phyloP scores from a whole-genome alignment of 2,329 filamentous ascomycete genomes.

The Talaromyces verruculosus region DNA sequence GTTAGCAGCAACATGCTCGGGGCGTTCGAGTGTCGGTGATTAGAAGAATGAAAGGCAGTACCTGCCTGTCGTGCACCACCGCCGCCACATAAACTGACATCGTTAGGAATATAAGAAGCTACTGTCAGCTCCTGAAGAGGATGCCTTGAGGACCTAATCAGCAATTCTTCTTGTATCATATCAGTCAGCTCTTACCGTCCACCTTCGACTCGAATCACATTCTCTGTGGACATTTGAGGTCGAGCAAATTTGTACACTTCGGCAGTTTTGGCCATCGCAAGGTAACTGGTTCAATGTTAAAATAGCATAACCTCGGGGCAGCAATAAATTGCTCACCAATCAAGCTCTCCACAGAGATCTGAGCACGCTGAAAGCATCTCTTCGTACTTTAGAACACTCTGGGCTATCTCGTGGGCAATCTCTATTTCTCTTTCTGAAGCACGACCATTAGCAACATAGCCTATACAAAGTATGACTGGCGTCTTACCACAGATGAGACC shows the following conservation, averaged over 20 bases:
- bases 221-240: constrained; percentile 69
- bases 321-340: constrained; percentile 49
- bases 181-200: constrained; percentile 59
- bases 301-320: neutral
- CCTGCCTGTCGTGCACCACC: constrained; percentile 40
- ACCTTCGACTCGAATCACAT: constrained; percentile 69
- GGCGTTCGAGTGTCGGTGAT: constrained; percentile 23
- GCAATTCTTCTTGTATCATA: neutral
- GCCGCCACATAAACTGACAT: constrained; percentile 64
- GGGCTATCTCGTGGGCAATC: constrained; percentile 74
- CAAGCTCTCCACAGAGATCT: constrained; percentile 80
- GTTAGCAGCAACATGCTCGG: constrained; percentile 79
- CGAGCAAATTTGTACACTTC: constrained; percentile 68
- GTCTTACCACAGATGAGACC: constrained; percentile 73
- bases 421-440: constrained; percentile 78
- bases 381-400: constrained; percentile 68
- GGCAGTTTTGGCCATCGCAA: constrained; percentile 78
- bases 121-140: constrained; percentile 83
- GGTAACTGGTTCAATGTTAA: constrained; percentile 54
- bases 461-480: neutral
- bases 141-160: constrained; percentile 53
- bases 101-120: constrained; percentile 77
- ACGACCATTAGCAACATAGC: constrained; percentile 2
- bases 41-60: neutral
- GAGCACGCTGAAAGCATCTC: constrained; percentile 67